Percentiles rank a stretch among this genome's conserved stretches.
phyloP scores from a whole-genome alignment of 2,329 filamentous ascomycete species.

The Pseudogymnoascus sp. region DNA sequence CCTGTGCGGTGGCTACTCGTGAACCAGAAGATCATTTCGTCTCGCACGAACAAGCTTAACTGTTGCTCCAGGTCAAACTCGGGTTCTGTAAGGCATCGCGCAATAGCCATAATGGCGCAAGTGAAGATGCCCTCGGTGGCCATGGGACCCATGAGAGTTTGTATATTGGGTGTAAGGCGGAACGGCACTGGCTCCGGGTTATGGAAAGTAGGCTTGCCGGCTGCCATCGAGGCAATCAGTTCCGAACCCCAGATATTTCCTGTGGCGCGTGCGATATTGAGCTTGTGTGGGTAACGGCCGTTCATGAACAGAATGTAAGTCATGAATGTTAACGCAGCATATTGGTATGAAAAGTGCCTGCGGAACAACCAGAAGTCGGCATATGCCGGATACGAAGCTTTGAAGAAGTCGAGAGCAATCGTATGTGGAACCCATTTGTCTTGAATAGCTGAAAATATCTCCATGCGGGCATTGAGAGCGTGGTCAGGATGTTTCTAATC shows the following conservation, averaged over 20 bases:
- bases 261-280: slow-evolving; percentile 77
- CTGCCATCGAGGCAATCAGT: slow-evolving; percentile 82
- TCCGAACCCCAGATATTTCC: slow-evolving; percentile 97
- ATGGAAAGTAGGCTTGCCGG: slow-evolving; percentile 79
- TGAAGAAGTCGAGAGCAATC: slow-evolving; percentile 82
- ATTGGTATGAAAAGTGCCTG: slow-evolving; percentile 91
- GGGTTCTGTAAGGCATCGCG: slow-evolving; percentile 84
- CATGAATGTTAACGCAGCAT: slow-evolving; percentile 94
- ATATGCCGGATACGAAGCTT: slow-evolving; percentile 77
- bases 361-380: slow-evolving; percentile 98
- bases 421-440: slow-evolving; percentile 84
- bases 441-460: slow-evolving; percentile 92
- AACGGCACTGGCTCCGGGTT: slow-evolving; percentile 95
- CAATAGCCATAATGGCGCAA: slow-evolving; percentile 93
- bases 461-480: slow-evolving; percentile 65
- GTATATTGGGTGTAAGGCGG: slow-evolving; percentile 91
- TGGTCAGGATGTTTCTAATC: slow-evolving; percentile 62
- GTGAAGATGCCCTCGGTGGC: slow-evolving; percentile 94
- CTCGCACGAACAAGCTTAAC: slow-evolving; percentile 86
- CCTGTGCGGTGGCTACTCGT: slow-evolving; percentile 64
- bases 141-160: slow-evolving; percentile 91
- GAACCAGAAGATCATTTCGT: slow-evolving; percentile 98
- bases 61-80: slow-evolving; percentile 90
- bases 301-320: slow-evolving; percentile 98
- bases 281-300: slow-evolving; percentile 90